Base-by-base conservation (phyloP, 257 asterid species). In the Solanum rostratum region DNA sequence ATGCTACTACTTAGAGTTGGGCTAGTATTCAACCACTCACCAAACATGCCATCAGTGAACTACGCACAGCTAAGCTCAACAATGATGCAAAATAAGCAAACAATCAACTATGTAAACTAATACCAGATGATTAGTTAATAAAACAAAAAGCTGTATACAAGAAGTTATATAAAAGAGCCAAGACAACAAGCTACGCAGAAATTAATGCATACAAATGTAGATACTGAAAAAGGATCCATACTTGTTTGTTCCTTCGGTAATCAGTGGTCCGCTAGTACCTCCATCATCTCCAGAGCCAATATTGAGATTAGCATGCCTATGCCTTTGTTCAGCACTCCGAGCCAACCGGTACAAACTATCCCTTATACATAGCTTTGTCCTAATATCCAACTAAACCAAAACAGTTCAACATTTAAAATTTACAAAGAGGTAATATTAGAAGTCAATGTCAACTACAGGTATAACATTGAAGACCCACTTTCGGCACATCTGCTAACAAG, bases 331-430 rank as follows among this genome's bases (percentile, higher is more conserved):
- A 88, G 99, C 98, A 93, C 95, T 92, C 76, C 84, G 87, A 60
- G 99, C 99, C 86, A 96, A 87, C 84, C 98, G 98, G 90, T 92
- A 94, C 81, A 96, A 88, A 90, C 99, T 92, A 82, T 94, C 99
- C 89, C 98, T 90, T 90, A 96, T 92, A 92, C 97, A 93, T 83
- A 96, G 89, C 87, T 94, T 96, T 33, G 95, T 96, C 90, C 88
- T 90, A 86, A 85, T 68, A 88, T 96, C 98, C 98, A 96, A 86
- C 99, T 96, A 88, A 78, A 88, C 85, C 85, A 91, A 88, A 80
- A 87, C 76, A 69, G 80, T 49, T 85, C 71, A 80, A 84, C 37
- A 11, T 66, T 37, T 63, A 70, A 83, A 80, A 59, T 2, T 30
- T 50, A 80, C 50, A 33, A 22, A 60, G 66, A 80, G 30, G 60